Base-by-base conservation (phyloP, 108 stramenopile genomes). In the Cyclotella kingstonii region DNA sequence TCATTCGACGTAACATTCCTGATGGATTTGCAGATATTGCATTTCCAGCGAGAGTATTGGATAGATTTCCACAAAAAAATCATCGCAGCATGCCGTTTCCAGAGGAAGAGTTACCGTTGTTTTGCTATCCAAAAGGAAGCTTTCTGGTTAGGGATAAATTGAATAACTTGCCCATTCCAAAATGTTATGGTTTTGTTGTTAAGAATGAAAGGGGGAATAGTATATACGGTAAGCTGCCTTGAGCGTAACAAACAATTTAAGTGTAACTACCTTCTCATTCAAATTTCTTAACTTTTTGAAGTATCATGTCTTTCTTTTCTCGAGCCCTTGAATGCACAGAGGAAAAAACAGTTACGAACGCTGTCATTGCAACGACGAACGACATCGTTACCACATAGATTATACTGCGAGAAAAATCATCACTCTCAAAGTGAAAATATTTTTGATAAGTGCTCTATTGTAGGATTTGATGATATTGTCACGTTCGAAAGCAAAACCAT, bases 401-500 rank as follows among this genome's bases (percentile, higher is more conserved):
- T 44, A 10, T 81, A 74, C 59, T 88, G 81, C 43, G 39, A 76
- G 73, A 71, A 54, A 54, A 73, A 60, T 27, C 46, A 56, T 2
- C 66, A 55, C 4, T 28, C 2, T 14, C 49, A 66, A 43, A 48
- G 26, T 28, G 21, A 52, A 15, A 36, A 18, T 38, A 41, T 19
- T 3, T 47, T 63, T 30, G 60, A 82, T 41, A 61, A 67, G 41
- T 41, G 40, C 29, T 22, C 81, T 14, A 56, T 89, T 22, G 80
- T 79, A 19, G 80, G 74, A 11, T 90, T 93, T 71, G 88, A 89
- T 35, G 84, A 88, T 27, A 70, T 85, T 65, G 81, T 82, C 46
- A 86, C 91, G 8, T 93, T 87, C 45, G 88, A 93, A 64, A 84
- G 84, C 73, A 93, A 93, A 42, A 93, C 91, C 0, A 88, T 93